These are phyloP conservation scores for Penicillium sp. DNA, from an alignment of 2,329 filamentous ascomycete species.

Conservation along the genomic window DNA sequence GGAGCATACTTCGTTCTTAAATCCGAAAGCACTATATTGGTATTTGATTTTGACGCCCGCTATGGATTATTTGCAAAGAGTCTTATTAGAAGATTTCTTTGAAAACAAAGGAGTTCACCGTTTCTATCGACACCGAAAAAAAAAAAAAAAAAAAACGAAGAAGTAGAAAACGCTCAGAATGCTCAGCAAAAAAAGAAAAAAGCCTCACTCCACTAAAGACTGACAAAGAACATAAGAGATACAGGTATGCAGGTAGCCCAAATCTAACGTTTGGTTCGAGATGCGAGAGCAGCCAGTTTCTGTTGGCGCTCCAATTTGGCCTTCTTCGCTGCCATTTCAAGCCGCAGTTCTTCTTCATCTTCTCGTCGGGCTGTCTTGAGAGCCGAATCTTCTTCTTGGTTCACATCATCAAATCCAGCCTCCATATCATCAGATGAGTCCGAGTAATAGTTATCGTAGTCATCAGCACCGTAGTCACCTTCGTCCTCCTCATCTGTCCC, in stretches of 20 bases:
- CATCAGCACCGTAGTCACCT: slow-evolving; percentile 40
- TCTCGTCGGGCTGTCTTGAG: slow-evolving; percentile 47
- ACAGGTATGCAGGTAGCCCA: slow-evolving; percentile 12
- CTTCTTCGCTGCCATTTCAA: slow-evolving; percentile 50
- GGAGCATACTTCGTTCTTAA: background rate
- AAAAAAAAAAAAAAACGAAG: background rate
- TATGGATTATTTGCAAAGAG: slow-evolving; percentile 13
- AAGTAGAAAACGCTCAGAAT: slow-evolving; percentile 35
- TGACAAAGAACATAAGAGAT: slow-evolving; percentile 12
- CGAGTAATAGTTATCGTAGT: slow-evolving; percentile 49
- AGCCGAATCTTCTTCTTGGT: slow-evolving; percentile 50
- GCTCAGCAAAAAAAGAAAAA: slow-evolving; percentile 29
- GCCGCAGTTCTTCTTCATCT: slow-evolving; percentile 51
- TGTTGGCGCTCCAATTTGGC: slow-evolving; percentile 52
- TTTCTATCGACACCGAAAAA: background rate
- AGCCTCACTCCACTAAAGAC: slow-evolving; percentile 17
- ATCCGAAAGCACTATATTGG: slow-evolving; percentile 17
- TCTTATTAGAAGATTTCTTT: background rate
- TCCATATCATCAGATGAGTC: slow-evolving; percentile 57
- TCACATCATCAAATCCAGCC: slow-evolving; percentile 52
- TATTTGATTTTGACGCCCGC: slow-evolving; percentile 26
- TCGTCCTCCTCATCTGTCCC: slow-evolving; percentile 55
- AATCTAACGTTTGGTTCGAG: slow-evolving; percentile 34
- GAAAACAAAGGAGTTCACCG: background rate
- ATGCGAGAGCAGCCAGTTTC: slow-evolving; percentile 45